Percentiles rank a stretch among this genome's conserved stretches.
These are phyloP conservation scores for Globisporangium sylvaticum DNA, from an alignment of 352 stramenopile species.

Conservation along the genomic window DNA sequence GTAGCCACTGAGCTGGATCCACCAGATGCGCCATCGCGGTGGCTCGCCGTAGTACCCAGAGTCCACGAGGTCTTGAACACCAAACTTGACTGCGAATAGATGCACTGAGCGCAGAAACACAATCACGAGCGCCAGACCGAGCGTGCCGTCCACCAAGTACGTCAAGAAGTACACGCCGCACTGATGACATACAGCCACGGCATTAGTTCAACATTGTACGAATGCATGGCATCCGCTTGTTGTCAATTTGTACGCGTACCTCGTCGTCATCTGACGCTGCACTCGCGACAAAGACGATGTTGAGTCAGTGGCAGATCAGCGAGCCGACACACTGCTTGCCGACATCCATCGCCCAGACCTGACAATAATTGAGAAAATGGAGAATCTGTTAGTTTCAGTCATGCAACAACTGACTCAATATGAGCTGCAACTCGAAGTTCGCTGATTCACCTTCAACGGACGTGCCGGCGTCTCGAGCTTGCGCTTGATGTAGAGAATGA, in stretches of 20 bases:
- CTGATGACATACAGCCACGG: slow-evolving; percentile 16
- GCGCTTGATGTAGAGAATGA: slow-evolving; percentile 75
- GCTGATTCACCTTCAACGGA: slow-evolving; percentile 35
- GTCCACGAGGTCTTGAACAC: slow-evolving; percentile 34
- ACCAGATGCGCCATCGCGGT: slow-evolving; percentile 49
- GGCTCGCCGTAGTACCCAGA: slow-evolving; percentile 74
- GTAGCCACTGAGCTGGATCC: slow-evolving; percentile 50
- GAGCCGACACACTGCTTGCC: slow-evolving; percentile 64
- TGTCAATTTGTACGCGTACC: slow-evolving; percentile 15
- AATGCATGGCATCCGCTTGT: not conserved
- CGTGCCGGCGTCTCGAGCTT: slow-evolving; percentile 72
- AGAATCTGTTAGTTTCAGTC: not conserved
- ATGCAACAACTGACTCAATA: not conserved
- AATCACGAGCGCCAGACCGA: slow-evolving; percentile 45
- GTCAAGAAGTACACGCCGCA: slow-evolving; percentile 75
- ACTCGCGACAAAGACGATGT: slow-evolving; percentile 50
- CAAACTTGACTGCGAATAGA: slow-evolving; percentile 27
- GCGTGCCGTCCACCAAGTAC: slow-evolving; percentile 66
- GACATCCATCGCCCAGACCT: slow-evolving; percentile 70
- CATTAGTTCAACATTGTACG: not conserved
- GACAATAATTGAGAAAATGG: not conserved
- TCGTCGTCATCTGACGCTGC: slow-evolving; percentile 46
- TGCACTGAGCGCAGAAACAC: slow-evolving; percentile 41
- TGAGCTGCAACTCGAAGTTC: not conserved
- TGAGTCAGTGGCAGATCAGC: slow-evolving; percentile 57